phyloP scores from a whole-genome alignment of 2,329 filamentous ascomycete genomes.

The Diplocarpon mali region DNA sequence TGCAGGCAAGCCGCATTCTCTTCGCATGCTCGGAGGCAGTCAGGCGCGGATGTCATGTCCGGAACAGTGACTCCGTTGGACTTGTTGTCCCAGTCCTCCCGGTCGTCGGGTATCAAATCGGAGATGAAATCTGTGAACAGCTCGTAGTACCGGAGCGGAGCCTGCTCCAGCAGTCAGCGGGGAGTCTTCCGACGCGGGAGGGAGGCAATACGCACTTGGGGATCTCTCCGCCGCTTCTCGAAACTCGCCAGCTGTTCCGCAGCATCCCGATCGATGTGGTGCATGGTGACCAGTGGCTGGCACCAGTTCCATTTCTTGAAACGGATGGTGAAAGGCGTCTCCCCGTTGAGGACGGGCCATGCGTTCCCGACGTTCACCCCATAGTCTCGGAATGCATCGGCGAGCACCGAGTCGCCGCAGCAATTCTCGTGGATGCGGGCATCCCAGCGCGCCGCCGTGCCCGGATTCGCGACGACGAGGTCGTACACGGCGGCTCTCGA shows the following conservation, averaged over 20 bases:
- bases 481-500: constrained; percentile 39
- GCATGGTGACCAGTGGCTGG: constrained; percentile 43
- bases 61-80: neutral
- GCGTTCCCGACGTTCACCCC: constrained; percentile 29
- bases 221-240: constrained; percentile 30
- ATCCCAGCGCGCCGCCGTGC: constrained; percentile 38
- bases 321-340: constrained; percentile 40
- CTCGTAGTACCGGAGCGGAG: constrained; percentile 30
- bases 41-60: constrained; percentile 27
- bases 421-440: constrained; percentile 31
- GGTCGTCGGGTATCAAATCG: constrained; percentile 28
- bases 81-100: constrained; percentile 38
- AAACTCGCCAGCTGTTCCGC: constrained; percentile 31
- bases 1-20: constrained; percentile 26
- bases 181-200: neutral
- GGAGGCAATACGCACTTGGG: neutral
- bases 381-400: constrained; percentile 36
- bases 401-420: constrained; percentile 42
- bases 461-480: constrained; percentile 32
- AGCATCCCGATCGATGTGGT: constrained; percentile 37
- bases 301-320: constrained; percentile 39
- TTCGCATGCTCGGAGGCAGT: constrained; percentile 39
- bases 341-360: constrained; percentile 45
- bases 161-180: neutral
- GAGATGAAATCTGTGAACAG: constrained; percentile 38